Base-by-base conservation (phyloP, 352 stramenopile species). In the Phytophthora podocarpi region DNA sequence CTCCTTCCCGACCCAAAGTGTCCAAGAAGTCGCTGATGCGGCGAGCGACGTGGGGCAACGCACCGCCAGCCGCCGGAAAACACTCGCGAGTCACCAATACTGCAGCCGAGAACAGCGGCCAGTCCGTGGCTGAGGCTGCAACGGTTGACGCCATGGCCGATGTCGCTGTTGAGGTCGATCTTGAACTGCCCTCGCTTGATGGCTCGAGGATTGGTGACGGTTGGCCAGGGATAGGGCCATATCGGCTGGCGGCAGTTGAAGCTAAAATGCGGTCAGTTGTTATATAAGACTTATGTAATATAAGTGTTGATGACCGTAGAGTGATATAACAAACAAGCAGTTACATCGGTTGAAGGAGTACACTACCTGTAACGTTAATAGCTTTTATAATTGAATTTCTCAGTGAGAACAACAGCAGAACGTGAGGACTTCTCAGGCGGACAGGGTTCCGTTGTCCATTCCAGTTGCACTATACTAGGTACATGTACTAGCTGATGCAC, bases 11-110 rank as follows among this genome's bases (percentile, higher is more conserved):
- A 24, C 36, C 27, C 20, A 69, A 55, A 26, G 24, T 46, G 60
- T 69, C 60, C 20, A 69, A 21, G 20, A 63, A 64, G 10, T 59
- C 53, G 54, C 54, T 56, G 32, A 69, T 43, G 11, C 24, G 21
- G 5, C 53, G 45, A 26, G 45, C 64, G 15, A 69, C 60, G 15
- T 69, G 53, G 4, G 60, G 60, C 27, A 69, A 13, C 31, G 58
- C n/a, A 4, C 46, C 57, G 2, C 36, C 36, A 30, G 30, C 42
- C 5, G 42, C 50, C 5, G 60, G 54, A 10, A 69, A 43, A 20
- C 60, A 59, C 60, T 69, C 53, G 45, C 60, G 60, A 1, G 45
- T 51, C 32, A 69, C 60, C 15, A 56, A n/a, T 12, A 27, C 18
- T 26, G 60, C 53, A 30, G 45, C 31, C 20, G 27, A 40, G 53